Evolutionary conservation across 179 eudicot genomes (phyloP), one percentile per base, ranked within the genome.

Genomic region (Patellifolia procumbens): DNA sequence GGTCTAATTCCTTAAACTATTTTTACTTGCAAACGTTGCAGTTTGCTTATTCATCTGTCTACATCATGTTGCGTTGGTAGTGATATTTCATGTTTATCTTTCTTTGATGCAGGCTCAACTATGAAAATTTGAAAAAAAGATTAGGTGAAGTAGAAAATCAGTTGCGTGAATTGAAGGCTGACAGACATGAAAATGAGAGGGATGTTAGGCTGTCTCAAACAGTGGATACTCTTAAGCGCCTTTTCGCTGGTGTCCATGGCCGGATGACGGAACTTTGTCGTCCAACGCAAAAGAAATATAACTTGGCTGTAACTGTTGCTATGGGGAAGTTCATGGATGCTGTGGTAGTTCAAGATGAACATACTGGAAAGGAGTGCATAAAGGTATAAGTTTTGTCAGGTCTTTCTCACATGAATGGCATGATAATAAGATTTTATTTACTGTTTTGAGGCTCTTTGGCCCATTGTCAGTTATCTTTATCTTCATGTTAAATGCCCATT

Each of bases 321-420:
- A 95, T 95, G 99, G 99, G 99, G 34, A 91, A 82, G 85, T 93
- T 91, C 83, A 95, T 95, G 99, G 99, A 95, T 84, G 99, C 99
- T 8, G 96, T 95, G 74, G 99, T 95, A 49, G 98, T 95, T 51
- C 94, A 89, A 83, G 96, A 91, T 80, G 99, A 93, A 78, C 85
- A 87, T 72, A 95, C 98, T 5, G 99, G 97, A 80, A 93, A 93
- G 83, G 98, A 95, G 75, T 95, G 99, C 86, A 95, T 95, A 73
- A 89, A 95, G 98, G 99, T 95, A 83, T 58, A 11, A 48, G 52
- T 62, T 79, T 51, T 6, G 53, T 3, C 15, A 70, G 72, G 29
- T 31, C 20, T 55, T 62, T 34, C 64, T 35, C 26, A 19, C 28
- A 43, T 26, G 37, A 60, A 26, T 42, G 32, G 55, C 24, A 3